Percentiles rank a stretch among this genome's conserved stretches.
Conservation (phyloP, 2,329 filamentous ascomycete genomes). For the Cladosporium halotolerans region DNA sequence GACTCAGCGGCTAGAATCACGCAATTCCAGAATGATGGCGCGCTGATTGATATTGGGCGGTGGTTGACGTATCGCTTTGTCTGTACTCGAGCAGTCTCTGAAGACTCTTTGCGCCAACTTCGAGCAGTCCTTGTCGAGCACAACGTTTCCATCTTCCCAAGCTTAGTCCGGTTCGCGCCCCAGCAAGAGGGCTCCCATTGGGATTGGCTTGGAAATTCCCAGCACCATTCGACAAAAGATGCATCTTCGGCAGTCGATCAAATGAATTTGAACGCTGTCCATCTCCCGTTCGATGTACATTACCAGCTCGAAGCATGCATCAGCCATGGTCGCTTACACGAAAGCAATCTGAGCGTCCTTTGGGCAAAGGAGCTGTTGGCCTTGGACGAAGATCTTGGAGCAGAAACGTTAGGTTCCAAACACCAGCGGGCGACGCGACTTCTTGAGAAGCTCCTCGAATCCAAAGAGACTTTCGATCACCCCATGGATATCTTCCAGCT, state of each 20-base stretch:
- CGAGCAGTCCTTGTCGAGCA: slow-evolving; percentile 59
- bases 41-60: slow-evolving; percentile 55
- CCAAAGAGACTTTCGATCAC: slow-evolving; percentile 56
- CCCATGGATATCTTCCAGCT: slow-evolving; percentile 65
- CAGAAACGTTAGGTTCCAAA: neutral
- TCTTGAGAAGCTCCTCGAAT: slow-evolving; percentile 67
- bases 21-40: slow-evolving; percentile 43
- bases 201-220: slow-evolving; percentile 5
- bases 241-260: neutral
- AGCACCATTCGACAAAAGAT: neutral
- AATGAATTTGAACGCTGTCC: neutral
- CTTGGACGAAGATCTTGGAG: neutral
- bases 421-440: slow-evolving; percentile 50
- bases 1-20: slow-evolving; percentile 10
- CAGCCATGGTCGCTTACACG: slow-evolving; percentile 70
- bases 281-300: slow-evolving; percentile 59
- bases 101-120: slow-evolving; percentile 23
- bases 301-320: slow-evolving; percentile 93
- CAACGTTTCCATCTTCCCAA: slow-evolving; percentile 53
- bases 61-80: slow-evolving; percentile 57
- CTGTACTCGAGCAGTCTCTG: slow-evolving; percentile 30
- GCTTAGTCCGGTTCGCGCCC: neutral
- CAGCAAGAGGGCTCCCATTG: neutral
- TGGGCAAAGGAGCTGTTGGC: slow-evolving; percentile 1
- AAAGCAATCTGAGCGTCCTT: slow-evolving; percentile 49